Conservation (phyloP, 1,284 basidiomycete genomes). For the Meira miltonrushii region DNA sequence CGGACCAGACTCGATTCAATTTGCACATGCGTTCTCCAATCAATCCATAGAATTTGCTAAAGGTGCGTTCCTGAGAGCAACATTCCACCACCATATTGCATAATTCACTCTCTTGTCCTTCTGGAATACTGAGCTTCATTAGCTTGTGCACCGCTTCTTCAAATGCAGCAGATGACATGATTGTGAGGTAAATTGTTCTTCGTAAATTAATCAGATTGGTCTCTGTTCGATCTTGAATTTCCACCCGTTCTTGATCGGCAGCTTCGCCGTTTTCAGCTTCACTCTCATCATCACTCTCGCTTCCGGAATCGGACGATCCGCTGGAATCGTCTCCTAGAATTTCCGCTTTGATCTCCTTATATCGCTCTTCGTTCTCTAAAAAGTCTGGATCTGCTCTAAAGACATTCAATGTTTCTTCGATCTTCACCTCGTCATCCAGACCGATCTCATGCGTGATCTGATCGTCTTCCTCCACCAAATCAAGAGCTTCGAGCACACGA, state of each 20-base stretch:
- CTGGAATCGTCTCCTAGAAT: constrained; percentile 66
- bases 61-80: constrained; percentile 97
- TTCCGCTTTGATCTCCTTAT: constrained; percentile 82
- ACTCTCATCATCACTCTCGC: constrained; percentile 59
- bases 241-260: constrained; percentile 54
- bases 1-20: constrained; percentile 87
- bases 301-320: constrained; percentile 24
- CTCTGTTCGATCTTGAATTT: constrained; percentile 89
- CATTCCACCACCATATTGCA: constrained; percentile 99
- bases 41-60: constrained; percentile 90
- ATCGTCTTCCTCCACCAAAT: constrained; percentile 87
- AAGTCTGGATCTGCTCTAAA: constrained; percentile 92
- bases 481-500: constrained; percentile 82
- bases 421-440: constrained; percentile 84
- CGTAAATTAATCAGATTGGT: constrained; percentile 93
- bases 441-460: constrained; percentile 90
- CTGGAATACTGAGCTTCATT: constrained; percentile 81
- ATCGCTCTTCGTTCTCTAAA: constrained; percentile 86
- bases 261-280: constrained; percentile 61
- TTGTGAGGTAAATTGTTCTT: constrained; percentile 89
- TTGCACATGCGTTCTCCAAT: constrained; percentile 95
- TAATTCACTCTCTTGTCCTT: constrained; percentile 92
- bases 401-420: constrained; percentile 89
- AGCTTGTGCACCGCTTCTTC: constrained; percentile 98
- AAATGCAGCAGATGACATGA: constrained; percentile 72